phyloP scores from a whole-genome alignment of 306 rosid species.

The Herpetospermum pedunculosum region DNA sequence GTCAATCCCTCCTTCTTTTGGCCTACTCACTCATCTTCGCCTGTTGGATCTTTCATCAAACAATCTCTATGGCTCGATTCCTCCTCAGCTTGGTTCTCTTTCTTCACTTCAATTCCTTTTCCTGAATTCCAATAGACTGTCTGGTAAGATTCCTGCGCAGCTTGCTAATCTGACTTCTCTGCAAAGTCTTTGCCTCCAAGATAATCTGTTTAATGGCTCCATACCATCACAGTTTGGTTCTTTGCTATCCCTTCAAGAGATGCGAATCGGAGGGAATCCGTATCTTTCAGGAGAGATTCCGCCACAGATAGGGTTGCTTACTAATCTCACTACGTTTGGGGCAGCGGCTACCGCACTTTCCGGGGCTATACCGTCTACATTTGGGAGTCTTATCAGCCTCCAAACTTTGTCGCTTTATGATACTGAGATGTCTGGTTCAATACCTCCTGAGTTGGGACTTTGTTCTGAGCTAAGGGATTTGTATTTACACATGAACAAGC shows the following conservation, averaged over 20 bases:
- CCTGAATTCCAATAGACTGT: constrained; percentile 61
- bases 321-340: constrained; percentile 84
- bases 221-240: constrained; percentile 79
- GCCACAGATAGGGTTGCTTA: constrained; percentile 51
- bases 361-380: constrained; percentile 65
- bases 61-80: constrained; percentile 57
- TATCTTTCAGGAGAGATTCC: constrained; percentile 72
- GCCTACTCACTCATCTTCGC: constrained; percentile 57
- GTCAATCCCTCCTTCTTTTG: constrained; percentile 61
- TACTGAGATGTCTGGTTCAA: constrained; percentile 61
- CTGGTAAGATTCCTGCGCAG: constrained; percentile 63
- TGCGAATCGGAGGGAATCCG: constrained; percentile 85
- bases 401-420: constrained; percentile 84
- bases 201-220: constrained; percentile 61
- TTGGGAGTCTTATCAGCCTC: constrained; percentile 68
- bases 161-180: constrained; percentile 58
- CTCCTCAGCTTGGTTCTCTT: constrained; percentile 60
- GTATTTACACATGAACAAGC: constrained; percentile 75
- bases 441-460: constrained; percentile 65
- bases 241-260: constrained; percentile 65
- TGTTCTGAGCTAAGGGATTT: constrained; percentile 77
- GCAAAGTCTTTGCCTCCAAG: constrained; percentile 69
- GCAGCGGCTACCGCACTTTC: constrained; percentile 91
- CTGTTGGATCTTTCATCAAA: constrained; percentile 85
- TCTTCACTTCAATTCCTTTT: constrained; percentile 72